Base-by-base conservation (phyloP, 2,329 filamentous ascomycete genomes). In the Fusarium sp. region DNA sequence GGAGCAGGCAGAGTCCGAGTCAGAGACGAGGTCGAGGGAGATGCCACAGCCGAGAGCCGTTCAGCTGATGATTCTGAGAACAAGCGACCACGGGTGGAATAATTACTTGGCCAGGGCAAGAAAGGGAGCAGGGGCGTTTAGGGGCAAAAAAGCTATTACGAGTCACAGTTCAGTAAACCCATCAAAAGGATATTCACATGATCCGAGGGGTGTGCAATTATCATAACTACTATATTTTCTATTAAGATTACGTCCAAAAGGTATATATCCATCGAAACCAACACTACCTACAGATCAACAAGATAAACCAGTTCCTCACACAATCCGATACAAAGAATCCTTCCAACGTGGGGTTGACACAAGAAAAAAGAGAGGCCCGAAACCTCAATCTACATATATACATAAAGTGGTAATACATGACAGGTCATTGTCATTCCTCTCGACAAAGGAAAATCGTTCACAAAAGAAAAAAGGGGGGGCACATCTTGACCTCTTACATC, bases 1-100 rank as follows among this genome's bases (percentile, higher is more conserved):
- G 92, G 92, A 10, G 92, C 90, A 2, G 91, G 91, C 30, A 87
- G 88, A 67, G 87, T 89, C 50, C 86, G 89, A 65, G 85, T 77
- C 3, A 84, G 84, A 16, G 88, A 88, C 58, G 91, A 92, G 73
- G 81, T 86, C 14, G 90, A 89, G 27, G 85, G 80, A 25, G 86
- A 84, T 56, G 87, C 78, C 6, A 79, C 82, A 34, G 85, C 88
- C 64, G 86, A 86, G 4, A 79, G 84, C 66, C 83, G 80, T 43
- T 18, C 67, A 4, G 83, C 78, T 16, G 83, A 83, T 10, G 83
- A 84, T 35, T 65, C 81, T 3, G 87, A 88, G 61, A 87, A 77
- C 74, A 89, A 89, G 78, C 82, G 87, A 54, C 81, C 83, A 1
- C 82, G 87, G 35, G 85, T 85, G 4, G 87, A 88, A 61, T 87